Conservation (phyloP, 768 basidiomycete genomes). For the Xerocomellus intermedius region DNA sequence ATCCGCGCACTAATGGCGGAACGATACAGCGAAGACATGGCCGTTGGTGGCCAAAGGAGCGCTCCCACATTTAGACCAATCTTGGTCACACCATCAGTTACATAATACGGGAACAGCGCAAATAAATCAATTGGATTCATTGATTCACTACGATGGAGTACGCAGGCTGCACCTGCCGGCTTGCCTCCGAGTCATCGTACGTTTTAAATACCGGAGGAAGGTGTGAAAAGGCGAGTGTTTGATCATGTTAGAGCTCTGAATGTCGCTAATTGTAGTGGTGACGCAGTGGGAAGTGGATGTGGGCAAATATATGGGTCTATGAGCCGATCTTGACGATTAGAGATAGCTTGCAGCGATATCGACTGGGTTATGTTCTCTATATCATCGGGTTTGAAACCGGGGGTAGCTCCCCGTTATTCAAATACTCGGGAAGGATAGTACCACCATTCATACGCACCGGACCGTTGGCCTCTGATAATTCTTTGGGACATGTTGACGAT, state of each 20-base stretch:
- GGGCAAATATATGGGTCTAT: constrained; percentile 17
- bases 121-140: too few relatives aligned
- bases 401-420: constrained; percentile 8
- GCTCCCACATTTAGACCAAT: background rate
- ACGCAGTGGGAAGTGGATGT: constrained; percentile 18
- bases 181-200: too few relatives aligned
- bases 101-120: too few relatives aligned
- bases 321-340: constrained; percentile 20
- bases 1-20: constrained; percentile 76
- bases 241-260: background rate
- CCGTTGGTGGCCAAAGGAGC: background rate
- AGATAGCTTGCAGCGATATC: constrained; percentile 25
- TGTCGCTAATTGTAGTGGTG: background rate
- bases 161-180: too few relatives aligned
- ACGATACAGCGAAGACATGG: constrained; percentile 72
- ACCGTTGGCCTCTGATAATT: background rate
- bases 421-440: constrained; percentile 9
- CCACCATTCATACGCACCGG: background rate
- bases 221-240: too few relatives aligned
- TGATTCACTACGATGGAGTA: too few relatives aligned
- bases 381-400: constrained; percentile 17
- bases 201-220: too few relatives aligned
- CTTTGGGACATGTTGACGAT: constrained; percentile 4
- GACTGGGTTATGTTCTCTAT: constrained; percentile 17
- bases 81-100: constrained; percentile 1